Evolutionary conservation across 2,329 filamentous ascomycete genomes (phyloP), one percentile per base, ranked within the genome.

Genomic region (Aureobasidium sp.): DNA sequence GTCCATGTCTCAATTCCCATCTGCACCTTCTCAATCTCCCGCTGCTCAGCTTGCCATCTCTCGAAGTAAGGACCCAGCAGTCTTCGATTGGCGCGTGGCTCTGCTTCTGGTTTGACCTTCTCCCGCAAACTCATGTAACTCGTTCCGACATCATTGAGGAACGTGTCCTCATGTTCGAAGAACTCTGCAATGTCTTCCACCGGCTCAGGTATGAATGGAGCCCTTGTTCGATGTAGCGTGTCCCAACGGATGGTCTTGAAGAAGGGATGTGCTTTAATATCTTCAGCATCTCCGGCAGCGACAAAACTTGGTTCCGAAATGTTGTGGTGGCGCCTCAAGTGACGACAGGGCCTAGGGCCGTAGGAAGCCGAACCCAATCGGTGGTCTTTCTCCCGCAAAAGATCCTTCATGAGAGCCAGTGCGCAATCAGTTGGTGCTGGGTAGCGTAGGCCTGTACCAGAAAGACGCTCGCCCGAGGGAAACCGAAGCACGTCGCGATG

Each of bases 261-360:
- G 82, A 93, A 97, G 12, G 85, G 84, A 74, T 97, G 94, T 3
- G 81, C 76, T 72, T 95, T 97, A 78, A 97, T 95, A 61, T 97
- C 91, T 66, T 89, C 85, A 1, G 90, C 92, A 69, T 96, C 92
- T 64, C 94, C 83, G 0, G 89, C 80, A 69, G 91, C 93, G 4
- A 97, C 92, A 36, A 85, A 82, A 5, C 80, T 27, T 34, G 42
- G 12, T 3, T 48, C 37, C 27, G n/a, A 11, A 2, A 15, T 79
- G 62, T 75, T 29, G 17, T 42, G 25, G 14, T 55, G 51, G 20
- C 22, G 17, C n/a, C 27, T 55, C 15, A 36, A 5, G 15, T 39
- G 17, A 2, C 37, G 36, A 42, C 15, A 42, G 75, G 64, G 15
- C 64, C 65, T 20, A 68, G 62, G 6, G 64, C 7, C 29, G 17